Conservation (phyloP, 1,284 basidiomycete species). For the Volvariella surrecta region DNA sequence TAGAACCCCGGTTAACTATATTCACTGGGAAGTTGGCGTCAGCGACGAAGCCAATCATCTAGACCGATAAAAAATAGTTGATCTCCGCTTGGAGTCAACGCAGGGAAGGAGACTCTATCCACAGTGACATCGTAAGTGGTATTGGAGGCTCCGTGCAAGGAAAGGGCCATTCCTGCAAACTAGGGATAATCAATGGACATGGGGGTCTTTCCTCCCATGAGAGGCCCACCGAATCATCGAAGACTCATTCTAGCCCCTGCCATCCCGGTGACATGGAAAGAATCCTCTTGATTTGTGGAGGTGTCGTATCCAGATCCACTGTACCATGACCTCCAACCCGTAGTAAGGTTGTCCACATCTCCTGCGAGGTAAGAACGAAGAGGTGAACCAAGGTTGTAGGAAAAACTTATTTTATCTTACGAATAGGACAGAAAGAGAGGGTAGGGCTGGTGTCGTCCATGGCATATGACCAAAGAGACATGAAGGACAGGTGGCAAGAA, state of each 20-base stretch:
- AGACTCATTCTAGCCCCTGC: conserved; percentile 13
- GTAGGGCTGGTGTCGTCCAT: conserved; percentile 17
- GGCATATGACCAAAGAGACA: conserved; percentile 18
- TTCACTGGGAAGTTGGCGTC: no score
- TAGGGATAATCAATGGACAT: conserved; percentile 5
- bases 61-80: conserved; percentile 2
- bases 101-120: conserved; percentile 14
- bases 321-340: conserved; percentile 18
- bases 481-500: conserved; percentile 10
- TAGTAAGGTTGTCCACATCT: conserved; percentile 8
- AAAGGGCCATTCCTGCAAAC: conserved; percentile 19
- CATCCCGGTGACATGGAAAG: conserved; percentile 15
- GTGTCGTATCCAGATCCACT: conserved; percentile 10
- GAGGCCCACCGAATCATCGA: conserved; percentile 8
- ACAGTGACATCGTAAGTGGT: conserved; percentile 20
- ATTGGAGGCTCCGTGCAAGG: conserved; percentile 19
- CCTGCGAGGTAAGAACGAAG: conserved; percentile 8
- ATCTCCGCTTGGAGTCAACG: conserved; percentile 6
- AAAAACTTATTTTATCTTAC: no score
- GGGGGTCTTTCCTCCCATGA: background rate
- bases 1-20: background rate
- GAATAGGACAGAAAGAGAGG: conserved; percentile 13
- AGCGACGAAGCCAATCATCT: background rate
- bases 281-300: conserved; percentile 11
- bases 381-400: background rate